Conservation (phyloP, 352 stramenopile species). For the Paralagenidium karlingii region DNA sequence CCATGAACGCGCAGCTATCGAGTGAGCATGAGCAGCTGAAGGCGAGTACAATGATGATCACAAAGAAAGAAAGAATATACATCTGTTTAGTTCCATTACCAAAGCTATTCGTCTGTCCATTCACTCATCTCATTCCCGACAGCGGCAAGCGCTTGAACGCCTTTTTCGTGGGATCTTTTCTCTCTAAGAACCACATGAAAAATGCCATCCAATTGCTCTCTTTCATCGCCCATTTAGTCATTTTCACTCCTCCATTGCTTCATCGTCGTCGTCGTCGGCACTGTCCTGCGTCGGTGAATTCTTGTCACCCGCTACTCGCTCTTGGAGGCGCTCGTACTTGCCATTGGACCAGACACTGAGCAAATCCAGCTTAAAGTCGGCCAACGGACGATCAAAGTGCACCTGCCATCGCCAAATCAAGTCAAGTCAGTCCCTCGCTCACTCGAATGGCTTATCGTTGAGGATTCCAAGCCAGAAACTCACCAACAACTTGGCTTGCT, state of each 20-base stretch:
- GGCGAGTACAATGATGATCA: no score
- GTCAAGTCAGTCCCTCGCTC: background rate
- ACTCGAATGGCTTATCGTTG: background rate
- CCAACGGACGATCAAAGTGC: constrained; percentile 84
- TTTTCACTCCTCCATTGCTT: constrained; percentile 53
- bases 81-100: no score
- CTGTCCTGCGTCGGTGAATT: constrained; percentile 3
- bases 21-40: no score
- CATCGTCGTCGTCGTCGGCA: constrained; percentile 20
- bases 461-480: background rate
- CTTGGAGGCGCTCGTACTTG: constrained; percentile 58
- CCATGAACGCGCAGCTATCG: no score
- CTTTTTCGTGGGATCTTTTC: background rate
- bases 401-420: background rate
- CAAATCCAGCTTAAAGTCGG: constrained; percentile 71
- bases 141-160: background rate
- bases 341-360: constrained; percentile 68
- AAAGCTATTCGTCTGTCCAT: no score
- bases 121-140: no score
- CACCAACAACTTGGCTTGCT: constrained; percentile 93
- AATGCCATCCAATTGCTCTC: no score
- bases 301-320: constrained; percentile 14
- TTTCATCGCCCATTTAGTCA: no score
- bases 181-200: no score
- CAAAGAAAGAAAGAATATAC: no score